Evolutionary conservation across 768 basidiomycete genomes (phyloP).

Genomic region (Boletus insuetus): DNA sequence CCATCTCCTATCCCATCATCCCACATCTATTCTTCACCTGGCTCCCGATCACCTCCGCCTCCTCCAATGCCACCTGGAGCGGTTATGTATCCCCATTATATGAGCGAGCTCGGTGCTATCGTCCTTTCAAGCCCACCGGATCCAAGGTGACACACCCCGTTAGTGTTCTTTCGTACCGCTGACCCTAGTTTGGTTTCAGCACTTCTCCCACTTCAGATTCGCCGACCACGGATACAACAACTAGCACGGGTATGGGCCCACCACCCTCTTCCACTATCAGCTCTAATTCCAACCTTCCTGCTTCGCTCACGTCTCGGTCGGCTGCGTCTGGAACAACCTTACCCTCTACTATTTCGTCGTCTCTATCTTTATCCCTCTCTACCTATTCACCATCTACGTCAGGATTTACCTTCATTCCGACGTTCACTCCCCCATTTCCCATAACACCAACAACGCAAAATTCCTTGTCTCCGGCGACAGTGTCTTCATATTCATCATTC

Average conservation of each 20-base stretch:
- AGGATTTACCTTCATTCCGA: neutral
- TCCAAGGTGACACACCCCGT: slow-evolving; percentile 10
- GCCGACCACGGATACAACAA: slow-evolving; percentile 1
- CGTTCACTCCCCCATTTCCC: neutral
- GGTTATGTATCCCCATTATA: neutral
- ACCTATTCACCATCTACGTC: neutral
- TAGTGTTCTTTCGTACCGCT: neutral
- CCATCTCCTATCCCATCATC: slow-evolving; percentile 5
- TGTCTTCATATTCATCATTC: neutral
- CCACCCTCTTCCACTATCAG: slow-evolving; percentile 3
- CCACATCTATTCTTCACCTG: neutral
- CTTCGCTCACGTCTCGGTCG: neutral
- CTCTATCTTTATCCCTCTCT: neutral
- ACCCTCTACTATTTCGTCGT: neutral
- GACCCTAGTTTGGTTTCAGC: slow-evolving; percentile 3
- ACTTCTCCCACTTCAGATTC: neutral
- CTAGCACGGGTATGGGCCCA: slow-evolving; percentile 21
- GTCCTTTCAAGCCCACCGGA: neutral
- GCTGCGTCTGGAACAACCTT: slow-evolving; percentile 1
- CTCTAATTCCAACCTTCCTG: slow-evolving; percentile 19
- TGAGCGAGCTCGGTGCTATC: neutral
- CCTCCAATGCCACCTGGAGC: slow-evolving; percentile 4
- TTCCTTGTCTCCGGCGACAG: neutral
- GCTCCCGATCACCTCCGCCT: slow-evolving; percentile 1
- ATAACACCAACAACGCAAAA: neutral